phyloP scores from a whole-genome alignment of 805 yeast genomes.

The Jamesozyma piceae region DNA sequence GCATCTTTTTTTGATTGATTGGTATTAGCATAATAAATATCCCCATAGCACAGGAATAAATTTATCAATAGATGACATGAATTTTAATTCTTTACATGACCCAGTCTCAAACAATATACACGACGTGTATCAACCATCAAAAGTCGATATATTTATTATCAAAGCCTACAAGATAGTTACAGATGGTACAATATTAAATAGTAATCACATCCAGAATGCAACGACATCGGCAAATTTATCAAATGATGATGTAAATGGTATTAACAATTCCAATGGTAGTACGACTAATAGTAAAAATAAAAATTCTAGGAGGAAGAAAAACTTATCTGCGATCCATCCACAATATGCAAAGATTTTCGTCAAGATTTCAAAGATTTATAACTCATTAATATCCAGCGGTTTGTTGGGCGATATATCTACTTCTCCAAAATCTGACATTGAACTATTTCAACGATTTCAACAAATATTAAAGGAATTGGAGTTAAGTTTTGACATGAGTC shows the following conservation, averaged over 20 bases:
- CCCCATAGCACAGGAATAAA: background rate
- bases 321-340: constrained; percentile 7
- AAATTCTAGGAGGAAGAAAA: background rate
- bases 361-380: constrained; percentile 25
- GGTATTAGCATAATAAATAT: background rate
- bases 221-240: background rate
- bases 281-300: background rate
- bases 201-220: constrained; percentile 15
- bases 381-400: constrained; percentile 21
- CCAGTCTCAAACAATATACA: background rate
- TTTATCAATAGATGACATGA: background rate
- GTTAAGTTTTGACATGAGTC: constrained; percentile 25
- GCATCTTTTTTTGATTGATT: no score
- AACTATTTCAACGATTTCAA: constrained; percentile 28
- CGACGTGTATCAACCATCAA: constrained; percentile 12
- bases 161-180: constrained; percentile 19
- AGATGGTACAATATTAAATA: constrained; percentile 14
- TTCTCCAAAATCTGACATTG: constrained; percentile 29
- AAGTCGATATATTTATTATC: constrained; percentile 22
- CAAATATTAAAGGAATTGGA: constrained; percentile 29
- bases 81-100: constrained; percentile 1
- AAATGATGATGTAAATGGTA: background rate
- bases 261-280: constrained; percentile 1
- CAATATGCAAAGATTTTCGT: constrained; percentile 20
- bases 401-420: constrained; percentile 23